Evolutionary conservation across 176 grass and related monocot genomes (phyloP), one percentile per base, ranked within the genome.

Genomic region (Alloteropsis semialata): DNA sequence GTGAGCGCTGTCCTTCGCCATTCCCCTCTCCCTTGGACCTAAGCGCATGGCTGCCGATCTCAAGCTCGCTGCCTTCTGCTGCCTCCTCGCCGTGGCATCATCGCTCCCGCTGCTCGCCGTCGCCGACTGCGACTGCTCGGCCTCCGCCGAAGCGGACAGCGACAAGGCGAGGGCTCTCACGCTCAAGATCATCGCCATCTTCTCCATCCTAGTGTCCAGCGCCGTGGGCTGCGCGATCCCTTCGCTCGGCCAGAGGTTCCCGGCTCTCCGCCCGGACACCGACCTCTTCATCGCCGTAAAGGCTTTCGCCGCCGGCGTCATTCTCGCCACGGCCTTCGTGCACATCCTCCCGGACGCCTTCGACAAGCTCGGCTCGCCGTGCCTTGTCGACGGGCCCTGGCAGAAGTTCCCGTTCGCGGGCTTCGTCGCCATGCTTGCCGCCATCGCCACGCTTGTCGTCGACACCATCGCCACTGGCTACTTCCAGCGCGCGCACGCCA

Each of bases 301-400:
- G 91, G 84, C 88, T 22, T 97, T 97, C 61, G 91, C 94, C 59
- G 86, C 86, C 7, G 91, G 94, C 10, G 91, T 97, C 86, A 93
- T 97, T 49, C 88, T 97, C 10, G 94, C 91, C 88, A 97, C 91
- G 5, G 89, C 68, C 0, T 87, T 97, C 61, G 87, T 97, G 66
- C 94, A 97, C 67, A 91, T 97, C 64, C 84, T 97, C 30, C 94
- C 94, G 24, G 91, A 85, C 2, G 86, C 86, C 25, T 84, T 93
- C 58, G 67, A 88, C 0, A 78, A 72, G 69, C 87, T 97, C 19
- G 85, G 71, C 11, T 90, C 88, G 1, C 87, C 92, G 13, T 95
- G 92, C 70, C 90, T 95, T 55, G 60, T 72, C 12, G 32, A 33
- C 0, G 85, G 82, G 5, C 84, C 90, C 1, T 95, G 92, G 92